Conservation (phyloP, 345 rosid species). For the Toxicodendron radicans region DNA sequence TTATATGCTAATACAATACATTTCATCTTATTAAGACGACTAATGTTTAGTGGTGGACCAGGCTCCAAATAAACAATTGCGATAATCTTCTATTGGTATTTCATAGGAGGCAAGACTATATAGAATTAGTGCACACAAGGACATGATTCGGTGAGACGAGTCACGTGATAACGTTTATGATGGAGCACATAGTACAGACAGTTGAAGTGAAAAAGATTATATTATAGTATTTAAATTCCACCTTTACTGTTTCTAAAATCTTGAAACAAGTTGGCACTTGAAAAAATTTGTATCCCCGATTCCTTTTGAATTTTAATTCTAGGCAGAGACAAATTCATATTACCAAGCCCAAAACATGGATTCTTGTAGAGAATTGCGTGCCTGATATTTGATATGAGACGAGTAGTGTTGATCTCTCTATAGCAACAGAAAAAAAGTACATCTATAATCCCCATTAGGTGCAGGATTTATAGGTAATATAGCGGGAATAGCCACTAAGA, state of each 20-base stretch:
- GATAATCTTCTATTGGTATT: too few species aligned
- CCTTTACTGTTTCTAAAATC: background rate
- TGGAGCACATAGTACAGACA: too few species aligned
- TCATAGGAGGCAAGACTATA: too few species aligned
- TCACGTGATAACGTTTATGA: background rate
- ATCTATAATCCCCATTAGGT: constrained; percentile 26
- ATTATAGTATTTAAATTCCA: background rate
- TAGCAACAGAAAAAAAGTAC: background rate
- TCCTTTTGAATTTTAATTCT: background rate
- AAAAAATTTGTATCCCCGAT: constrained; percentile 4
- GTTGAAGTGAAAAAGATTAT: background rate
- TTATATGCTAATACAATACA: too few species aligned
- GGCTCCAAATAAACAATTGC: too few species aligned
- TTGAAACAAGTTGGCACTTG: constrained; percentile 1
- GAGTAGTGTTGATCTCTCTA: background rate
- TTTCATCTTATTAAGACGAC: background rate
- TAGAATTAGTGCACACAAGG: background rate
- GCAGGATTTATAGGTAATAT: constrained; percentile 34
- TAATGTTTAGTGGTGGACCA: background rate
- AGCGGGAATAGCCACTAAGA: constrained; percentile 3
- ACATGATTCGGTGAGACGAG: background rate
- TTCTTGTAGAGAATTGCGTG: constrained; percentile 7
- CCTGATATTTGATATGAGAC: background rate
- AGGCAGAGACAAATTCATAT: background rate
- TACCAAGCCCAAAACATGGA: background rate